Percentiles rank a stretch among this genome's conserved stretches.
Conservation (phyloP, 371 early-diverging fungal species). For the Mortierella sp. region DNA sequence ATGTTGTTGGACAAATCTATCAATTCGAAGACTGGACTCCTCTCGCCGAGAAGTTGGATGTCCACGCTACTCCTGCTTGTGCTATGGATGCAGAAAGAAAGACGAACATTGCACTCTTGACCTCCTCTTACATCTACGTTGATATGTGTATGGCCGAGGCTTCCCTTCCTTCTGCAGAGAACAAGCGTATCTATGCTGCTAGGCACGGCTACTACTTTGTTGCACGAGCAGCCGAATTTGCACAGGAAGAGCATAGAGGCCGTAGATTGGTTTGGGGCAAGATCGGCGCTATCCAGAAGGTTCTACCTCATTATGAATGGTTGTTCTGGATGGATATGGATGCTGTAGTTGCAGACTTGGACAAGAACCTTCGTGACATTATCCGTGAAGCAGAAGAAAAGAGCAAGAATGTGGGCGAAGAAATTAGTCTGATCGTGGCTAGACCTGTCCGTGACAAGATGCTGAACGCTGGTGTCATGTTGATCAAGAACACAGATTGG, state of each 20-base stretch:
- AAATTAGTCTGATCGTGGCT: conserved; percentile 65
- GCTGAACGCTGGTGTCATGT: conserved; percentile 75
- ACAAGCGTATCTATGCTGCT: conserved; percentile 70
- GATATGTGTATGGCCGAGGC: conserved; percentile 73
- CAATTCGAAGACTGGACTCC: conserved; percentile 51
- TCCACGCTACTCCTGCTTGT: conserved; percentile 31
- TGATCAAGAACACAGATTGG: conserved; percentile 74
- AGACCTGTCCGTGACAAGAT: conserved; percentile 63
- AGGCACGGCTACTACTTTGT: conserved; percentile 72
- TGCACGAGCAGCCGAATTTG: conserved; percentile 72
- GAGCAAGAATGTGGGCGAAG: conserved; percentile 34
- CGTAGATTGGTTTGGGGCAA: conserved; percentile 74
- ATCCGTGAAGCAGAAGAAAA: conserved; percentile 48
- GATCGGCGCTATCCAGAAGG: conserved; percentile 71
- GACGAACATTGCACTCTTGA: conserved; percentile 63
- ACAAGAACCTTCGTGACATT: conserved; percentile 60
- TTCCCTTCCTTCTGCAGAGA: conserved; percentile 63
- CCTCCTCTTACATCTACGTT: conserved; percentile 69
- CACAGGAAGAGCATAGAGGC: conserved; percentile 63
- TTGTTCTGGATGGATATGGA: conserved; percentile 80
- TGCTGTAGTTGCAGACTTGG: conserved; percentile 67
- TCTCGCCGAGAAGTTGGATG: conserved; percentile 24
- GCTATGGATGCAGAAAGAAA: conserved; percentile 26
- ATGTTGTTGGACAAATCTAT: conserved; percentile 58
- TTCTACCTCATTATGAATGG: conserved; percentile 77